Evolutionary conservation across 176 grass and related monocot species (phyloP), one percentile per base, ranked within the genome.

Genomic region (Tillandsia fasciculata): DNA sequence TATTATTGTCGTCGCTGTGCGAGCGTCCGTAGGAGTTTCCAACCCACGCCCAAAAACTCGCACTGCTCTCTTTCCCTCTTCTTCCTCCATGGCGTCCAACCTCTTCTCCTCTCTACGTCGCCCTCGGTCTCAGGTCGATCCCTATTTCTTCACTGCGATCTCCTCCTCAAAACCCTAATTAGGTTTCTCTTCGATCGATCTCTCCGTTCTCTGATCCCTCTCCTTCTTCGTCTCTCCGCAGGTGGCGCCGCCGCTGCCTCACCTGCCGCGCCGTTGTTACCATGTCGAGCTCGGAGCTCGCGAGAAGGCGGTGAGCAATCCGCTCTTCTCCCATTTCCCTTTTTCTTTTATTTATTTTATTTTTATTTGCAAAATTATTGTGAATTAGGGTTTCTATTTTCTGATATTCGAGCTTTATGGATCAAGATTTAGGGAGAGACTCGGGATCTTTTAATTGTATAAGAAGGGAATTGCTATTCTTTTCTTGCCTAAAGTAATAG

Each of bases 231-330:
- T 78, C 74, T 64, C 71, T 10, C 24, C 79, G 9, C 54, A 70
- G 78, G 52, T 49, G 59, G 11, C 67, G 64, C 24, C 63, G 61
- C 47, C 65, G 49, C 2, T 15, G 6, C 15, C 74, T 8, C 79
- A 49, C 29, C 7, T 63, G 28, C 79, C 85, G n/a, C 72, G 67
- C 50, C 89, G 89, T 9, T 74, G 85, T 2, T 88, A 88, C 82
- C 89, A 92, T 77, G 77, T 88, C 67, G 89, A 88, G 18, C 89
- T 92, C 70, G 82, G 89, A 68, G 82, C 79, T 67, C 85, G 89
- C 76, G 89, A 92, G 74, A 92, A 88, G 76, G 79, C 85, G 77
- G 89, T 92, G 14, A 78, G 85, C 51, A 15, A 33, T 56, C 29
- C 26, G 10, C 23, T 10, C 29, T 20, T 15, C 10, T 28, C 53